A percentile compares a stretch with the other conserved stretches of the same genome.
These are phyloP conservation scores for Beauveria varroae DNA, from an alignment of 2,329 filamentous ascomycete genomes.

Conservation along the genomic window DNA sequence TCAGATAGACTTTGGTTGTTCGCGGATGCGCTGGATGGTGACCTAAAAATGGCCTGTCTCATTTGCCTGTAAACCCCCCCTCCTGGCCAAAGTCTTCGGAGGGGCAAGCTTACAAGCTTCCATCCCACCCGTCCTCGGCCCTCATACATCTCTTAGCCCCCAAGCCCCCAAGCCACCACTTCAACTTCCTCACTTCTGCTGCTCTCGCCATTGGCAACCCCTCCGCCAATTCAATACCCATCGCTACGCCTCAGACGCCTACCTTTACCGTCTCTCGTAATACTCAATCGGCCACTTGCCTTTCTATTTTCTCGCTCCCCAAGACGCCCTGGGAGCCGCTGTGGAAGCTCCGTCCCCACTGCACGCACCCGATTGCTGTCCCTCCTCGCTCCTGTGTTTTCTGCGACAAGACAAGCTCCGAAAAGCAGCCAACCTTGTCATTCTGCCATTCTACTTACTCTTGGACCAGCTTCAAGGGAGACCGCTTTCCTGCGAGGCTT, in stretches of 20 bases:
- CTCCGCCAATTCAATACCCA: not conserved
- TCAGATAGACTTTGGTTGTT: no score
- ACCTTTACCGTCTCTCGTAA: not conserved
- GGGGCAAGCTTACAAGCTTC: not conserved
- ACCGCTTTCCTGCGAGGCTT: not conserved
- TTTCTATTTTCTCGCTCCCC: slow-evolving; percentile 1
- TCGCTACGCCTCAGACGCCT: not conserved
- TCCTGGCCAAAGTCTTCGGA: not conserved
- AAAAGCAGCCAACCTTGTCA: not conserved
- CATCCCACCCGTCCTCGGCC: slow-evolving; percentile 5
- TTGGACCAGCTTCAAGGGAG: not conserved
- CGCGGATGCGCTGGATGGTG: not conserved
- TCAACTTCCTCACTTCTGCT: slow-evolving; percentile 5
- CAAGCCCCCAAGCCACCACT: slow-evolving; percentile 4
- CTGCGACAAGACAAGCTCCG: not conserved
- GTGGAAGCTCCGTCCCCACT: not conserved
- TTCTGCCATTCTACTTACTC: not conserved
- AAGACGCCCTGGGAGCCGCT: not conserved
- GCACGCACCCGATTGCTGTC: slow-evolving; percentile 1
- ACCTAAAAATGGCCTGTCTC: not conserved
- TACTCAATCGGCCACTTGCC: not conserved
- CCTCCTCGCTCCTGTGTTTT: slow-evolving; percentile 4
- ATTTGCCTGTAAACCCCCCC: not conserved
- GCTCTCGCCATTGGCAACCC: not conserved
- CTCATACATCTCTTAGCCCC: not conserved